A percentile compares a stretch with the other conserved stretches of the same genome.
These are phyloP conservation scores for Botrytis sinoallii DNA, from an alignment of 2,329 filamentous ascomycete genomes.

Conservation along the genomic window DNA sequence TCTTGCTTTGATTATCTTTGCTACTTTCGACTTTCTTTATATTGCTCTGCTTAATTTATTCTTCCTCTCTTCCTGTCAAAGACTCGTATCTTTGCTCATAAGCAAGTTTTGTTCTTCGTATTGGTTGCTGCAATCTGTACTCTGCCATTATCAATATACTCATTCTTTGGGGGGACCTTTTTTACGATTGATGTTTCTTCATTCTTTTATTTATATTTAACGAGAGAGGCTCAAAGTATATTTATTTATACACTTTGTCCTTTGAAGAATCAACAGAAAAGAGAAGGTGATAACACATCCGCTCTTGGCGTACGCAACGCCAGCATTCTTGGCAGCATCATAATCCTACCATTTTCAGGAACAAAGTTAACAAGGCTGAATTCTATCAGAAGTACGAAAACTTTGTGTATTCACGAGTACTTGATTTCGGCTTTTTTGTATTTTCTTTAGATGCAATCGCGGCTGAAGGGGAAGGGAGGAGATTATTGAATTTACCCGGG, in stretches of 20 bases:
- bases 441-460: neutral
- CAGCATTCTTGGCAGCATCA: constrained; percentile 5
- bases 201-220: neutral
- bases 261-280: neutral
- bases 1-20: neutral
- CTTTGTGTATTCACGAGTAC: neutral
- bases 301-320: constrained; percentile 6
- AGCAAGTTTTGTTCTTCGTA: neutral
- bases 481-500: neutral
- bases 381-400: neutral
- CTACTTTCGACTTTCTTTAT: neutral
- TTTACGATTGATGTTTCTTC: neutral
- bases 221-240: neutral
- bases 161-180: neutral
- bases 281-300: neutral
- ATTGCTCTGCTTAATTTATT: neutral
- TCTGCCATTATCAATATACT: neutral
- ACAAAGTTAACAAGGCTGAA: constrained; percentile 14
- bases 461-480: neutral
- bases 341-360: neutral
- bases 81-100: neutral
- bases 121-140: neutral
- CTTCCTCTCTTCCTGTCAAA: neutral
- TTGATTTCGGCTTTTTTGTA: neutral
- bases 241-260: neutral